These are phyloP conservation scores for Lophiotrema nucula DNA, from an alignment of 495 filamentous ascomycete species.

Conservation along the genomic window DNA sequence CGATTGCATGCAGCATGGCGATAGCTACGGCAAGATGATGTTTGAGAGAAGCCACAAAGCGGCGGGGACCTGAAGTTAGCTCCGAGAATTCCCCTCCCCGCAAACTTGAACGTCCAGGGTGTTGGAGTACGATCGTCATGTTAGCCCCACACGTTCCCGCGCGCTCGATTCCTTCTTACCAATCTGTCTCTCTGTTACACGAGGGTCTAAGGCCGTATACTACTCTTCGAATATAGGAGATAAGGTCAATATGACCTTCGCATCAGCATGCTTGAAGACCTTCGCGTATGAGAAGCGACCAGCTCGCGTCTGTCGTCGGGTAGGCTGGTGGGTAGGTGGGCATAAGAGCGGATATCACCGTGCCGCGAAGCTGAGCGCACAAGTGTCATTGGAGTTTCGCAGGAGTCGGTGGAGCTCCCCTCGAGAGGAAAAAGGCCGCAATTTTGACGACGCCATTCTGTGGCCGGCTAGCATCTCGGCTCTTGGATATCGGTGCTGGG, in stretches of 20 bases:
- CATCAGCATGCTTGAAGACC: not conserved
- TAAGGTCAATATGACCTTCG: not conserved
- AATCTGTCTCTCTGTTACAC: not conserved
- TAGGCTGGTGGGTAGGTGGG: not conserved
- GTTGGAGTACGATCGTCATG: constrained; percentile 10
- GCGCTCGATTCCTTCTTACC: not conserved
- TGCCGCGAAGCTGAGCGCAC: not conserved
- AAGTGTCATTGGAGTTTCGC: not conserved
- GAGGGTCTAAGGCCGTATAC: not conserved
- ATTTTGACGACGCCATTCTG: constrained; percentile 19
- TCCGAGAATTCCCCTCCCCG: constrained; percentile 25
- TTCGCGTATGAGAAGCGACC: not conserved
- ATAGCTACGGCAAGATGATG: not conserved
- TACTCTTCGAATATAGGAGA: not conserved
- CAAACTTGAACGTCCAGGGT: not conserved
- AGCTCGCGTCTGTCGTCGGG: not conserved
- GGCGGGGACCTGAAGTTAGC: not conserved
- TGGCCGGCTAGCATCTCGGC: constrained; percentile 31
- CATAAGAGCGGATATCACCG: not conserved
- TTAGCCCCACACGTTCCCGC: constrained; percentile 34
- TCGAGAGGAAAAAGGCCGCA: constrained; percentile 21
- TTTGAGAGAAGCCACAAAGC: not conserved
- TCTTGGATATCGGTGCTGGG: constrained; percentile 5
- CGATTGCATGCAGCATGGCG: no score
- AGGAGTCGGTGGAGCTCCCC: not conserved